Evolutionary conservation across 331 rosid species (phyloP).

Genomic region (Acacia concinna): DNA sequence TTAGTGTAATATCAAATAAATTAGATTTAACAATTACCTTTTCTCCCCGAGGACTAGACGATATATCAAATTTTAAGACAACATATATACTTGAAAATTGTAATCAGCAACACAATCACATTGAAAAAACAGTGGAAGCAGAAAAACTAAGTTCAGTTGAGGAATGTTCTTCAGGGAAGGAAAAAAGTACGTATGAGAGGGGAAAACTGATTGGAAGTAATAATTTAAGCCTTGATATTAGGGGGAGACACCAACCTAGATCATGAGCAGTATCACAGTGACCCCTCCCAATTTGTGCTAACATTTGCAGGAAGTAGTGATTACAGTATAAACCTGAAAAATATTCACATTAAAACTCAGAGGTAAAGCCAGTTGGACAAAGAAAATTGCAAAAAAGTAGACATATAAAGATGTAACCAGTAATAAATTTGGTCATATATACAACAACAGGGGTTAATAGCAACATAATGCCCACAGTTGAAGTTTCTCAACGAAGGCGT

Average conservation of each 20-base stretch:
- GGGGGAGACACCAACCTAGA: slow-evolving; percentile 54
- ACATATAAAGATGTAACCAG: not conserved
- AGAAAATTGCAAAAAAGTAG: slow-evolving; percentile 24
- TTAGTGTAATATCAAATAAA: not conserved
- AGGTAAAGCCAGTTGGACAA: slow-evolving; percentile 1
- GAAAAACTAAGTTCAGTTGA: not conserved
- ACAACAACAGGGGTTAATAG: not conserved
- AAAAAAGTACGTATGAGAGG: not conserved
- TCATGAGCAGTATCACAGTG: slow-evolving; percentile 67
- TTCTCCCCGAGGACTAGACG: not conserved
- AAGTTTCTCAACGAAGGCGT: not conserved
- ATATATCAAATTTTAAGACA: slow-evolving; percentile 1
- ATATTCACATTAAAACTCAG: slow-evolving; percentile 25
- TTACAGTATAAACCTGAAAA: slow-evolving; percentile 80
- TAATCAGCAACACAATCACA: not conserved
- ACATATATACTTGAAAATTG: slow-evolving; percentile 4
- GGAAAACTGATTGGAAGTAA: not conserved
- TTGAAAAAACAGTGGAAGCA: not conserved
- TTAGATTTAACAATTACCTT: slow-evolving; percentile 1
- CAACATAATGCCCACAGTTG: not conserved
- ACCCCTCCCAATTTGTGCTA: slow-evolving; percentile 82
- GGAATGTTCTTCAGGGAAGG: not conserved
- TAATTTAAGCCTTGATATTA: not conserved
- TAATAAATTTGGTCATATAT: not conserved
- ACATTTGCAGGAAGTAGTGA: slow-evolving; percentile 88